Base-by-base conservation (phyloP, 2,329 filamentous ascomycete species). In the Nemania abortiva region DNA sequence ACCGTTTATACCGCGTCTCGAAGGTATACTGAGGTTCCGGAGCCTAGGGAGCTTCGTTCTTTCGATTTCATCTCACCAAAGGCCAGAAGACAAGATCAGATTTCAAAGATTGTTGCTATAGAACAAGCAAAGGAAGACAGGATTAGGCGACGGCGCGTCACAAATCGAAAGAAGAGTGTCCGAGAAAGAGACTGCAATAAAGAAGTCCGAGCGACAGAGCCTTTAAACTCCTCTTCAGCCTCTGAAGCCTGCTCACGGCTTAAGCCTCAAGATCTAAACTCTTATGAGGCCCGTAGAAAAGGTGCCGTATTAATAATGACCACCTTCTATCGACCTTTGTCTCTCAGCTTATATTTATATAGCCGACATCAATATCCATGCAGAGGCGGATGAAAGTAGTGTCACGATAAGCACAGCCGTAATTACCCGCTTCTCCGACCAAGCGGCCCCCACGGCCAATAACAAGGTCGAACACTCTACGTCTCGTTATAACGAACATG, bases 31-130 rank as follows among this genome's bases (percentile, higher is more conserved):
- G 53, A 64, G 29, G n/a, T 58, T 20, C 53, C 31, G 5, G 27
- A 2, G 20, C 37, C 37, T 1, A 4, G 13, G 5, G 27, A 63
- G 13, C 13, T 55, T 18, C 22, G 31, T 6, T 13, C 37, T 7
- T 63, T 63, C 24, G 29, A 60, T n/a, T 60, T 60, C 29, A 37
- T 37, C 7, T 15, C 45, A 18, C 45, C 57, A 24, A 31, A 61
- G 42, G 47, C 29, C 13, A 18, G 53, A 61, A 53, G 31, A 53
- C 6, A 27, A 11, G 20, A 29, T 27, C 11, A 24, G 11, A 20
- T 49, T 49, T 56, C 39, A 18, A 47, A 55, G 3, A 37, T 4
- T 18, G 18, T 50, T 11, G 34, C 50, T 47, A 47, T 47, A n/a
- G 11, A n/a, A n/a, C 42, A 47, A 5, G 42, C 42, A 3, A n/a